Conservation (phyloP, 2,329 filamentous ascomycete genomes). For the Diaporthe longicolla region DNA sequence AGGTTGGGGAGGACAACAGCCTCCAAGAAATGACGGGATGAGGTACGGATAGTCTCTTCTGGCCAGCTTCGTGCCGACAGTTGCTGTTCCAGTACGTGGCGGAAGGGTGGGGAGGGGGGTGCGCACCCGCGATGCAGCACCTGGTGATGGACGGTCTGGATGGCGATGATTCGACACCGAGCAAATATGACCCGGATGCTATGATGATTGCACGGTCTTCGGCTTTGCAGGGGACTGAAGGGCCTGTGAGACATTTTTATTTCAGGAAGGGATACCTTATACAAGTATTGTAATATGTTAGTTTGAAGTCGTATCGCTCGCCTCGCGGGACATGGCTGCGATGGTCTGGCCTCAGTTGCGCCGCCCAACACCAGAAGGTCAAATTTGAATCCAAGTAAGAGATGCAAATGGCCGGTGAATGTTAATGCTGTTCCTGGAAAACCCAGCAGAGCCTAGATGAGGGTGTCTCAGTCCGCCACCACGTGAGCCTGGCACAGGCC, state of each 20-base stretch:
- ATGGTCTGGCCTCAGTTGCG: too few species aligned
- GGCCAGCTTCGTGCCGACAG: slow-evolving; percentile 51
- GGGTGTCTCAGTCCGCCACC: slow-evolving; percentile 25
- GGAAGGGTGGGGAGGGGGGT: too few species aligned
- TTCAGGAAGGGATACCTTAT: slow-evolving; percentile 19
- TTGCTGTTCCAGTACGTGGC: not conserved
- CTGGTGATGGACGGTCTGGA: not conserved
- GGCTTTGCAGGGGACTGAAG: not conserved
- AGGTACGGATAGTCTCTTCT: slow-evolving; percentile 55
- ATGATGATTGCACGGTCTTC: not conserved
- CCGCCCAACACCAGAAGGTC: too few species aligned
- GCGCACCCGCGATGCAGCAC: too few species aligned
- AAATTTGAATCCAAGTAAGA: not conserved
- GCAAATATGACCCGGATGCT: not conserved
- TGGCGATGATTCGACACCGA: not conserved
- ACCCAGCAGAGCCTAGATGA: not conserved
- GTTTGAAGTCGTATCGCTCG: not conserved
- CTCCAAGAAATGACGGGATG: slow-evolving; percentile 48
- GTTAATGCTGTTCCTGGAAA: too few species aligned
- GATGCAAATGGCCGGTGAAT: too few species aligned
- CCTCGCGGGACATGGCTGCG: too few species aligned
- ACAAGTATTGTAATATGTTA: slow-evolving; percentile 33
- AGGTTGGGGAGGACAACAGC: slow-evolving; percentile 49
- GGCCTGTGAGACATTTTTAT: not conserved
- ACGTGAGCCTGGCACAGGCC: slow-evolving; percentile 12